Conservation (phyloP, 495 filamentous ascomycete species). For the Apiosordaria backusii region DNA sequence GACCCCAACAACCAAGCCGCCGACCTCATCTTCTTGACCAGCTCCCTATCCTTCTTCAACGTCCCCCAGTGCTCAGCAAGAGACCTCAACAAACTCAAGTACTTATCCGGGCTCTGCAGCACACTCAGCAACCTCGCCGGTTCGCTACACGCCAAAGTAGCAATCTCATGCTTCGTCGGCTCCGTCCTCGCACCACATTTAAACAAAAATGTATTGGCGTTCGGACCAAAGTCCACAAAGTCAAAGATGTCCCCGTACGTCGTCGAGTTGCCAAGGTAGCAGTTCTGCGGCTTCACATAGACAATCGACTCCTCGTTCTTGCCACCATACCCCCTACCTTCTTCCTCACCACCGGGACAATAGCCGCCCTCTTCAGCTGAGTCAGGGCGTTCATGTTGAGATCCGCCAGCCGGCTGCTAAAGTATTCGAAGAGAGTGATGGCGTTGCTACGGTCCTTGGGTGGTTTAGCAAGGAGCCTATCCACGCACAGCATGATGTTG, state of each 20-base stretch:
- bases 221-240: conserved; percentile 86
- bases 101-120: conserved; percentile 77
- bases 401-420: conserved; percentile 71
- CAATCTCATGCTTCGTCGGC: conserved; percentile 81
- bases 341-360: conserved; percentile 63
- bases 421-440: conserved; percentile 70
- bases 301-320: conserved; percentile 29
- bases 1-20: conserved; percentile 76
- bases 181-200: conserved; percentile 85
- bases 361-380: conserved; percentile 56
- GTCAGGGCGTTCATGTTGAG: conserved; percentile 58
- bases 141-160: conserved; percentile 69
- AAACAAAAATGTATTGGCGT: conserved; percentile 84
- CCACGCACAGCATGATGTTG: conserved; percentile 67
- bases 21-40: conserved; percentile 71
- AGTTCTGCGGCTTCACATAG: conserved; percentile 58
- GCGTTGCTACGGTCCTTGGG: conserved; percentile 63
- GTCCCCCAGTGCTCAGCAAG: conserved; percentile 64
- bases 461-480: conserved; percentile 63
- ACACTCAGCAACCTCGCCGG: conserved; percentile 74
- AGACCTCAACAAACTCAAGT: conserved; percentile 72
- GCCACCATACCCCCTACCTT: conserved; percentile 15
- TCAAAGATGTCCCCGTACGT: conserved; percentile 88
- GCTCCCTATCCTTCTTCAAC: conserved; percentile 72
- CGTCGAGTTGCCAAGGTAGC: conserved; percentile 71